Evolutionary conservation across 192 early-diverging fungal genomes (phyloP).

Genomic region (Backusella circina): DNA sequence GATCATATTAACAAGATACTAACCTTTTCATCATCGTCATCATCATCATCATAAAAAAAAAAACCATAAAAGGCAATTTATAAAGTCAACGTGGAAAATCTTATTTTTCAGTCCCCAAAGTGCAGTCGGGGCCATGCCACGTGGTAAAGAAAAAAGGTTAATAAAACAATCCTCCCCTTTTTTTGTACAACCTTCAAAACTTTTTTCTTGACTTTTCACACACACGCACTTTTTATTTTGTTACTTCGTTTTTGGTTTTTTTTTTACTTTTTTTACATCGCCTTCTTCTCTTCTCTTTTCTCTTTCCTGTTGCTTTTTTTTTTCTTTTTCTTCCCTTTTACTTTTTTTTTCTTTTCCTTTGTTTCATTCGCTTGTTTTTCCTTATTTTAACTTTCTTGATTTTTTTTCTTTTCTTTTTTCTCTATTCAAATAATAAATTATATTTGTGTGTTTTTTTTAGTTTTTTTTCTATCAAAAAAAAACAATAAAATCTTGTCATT

Average conservation of each 20-base stretch:
- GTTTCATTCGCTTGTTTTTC: not conserved
- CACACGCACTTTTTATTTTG: not conserved
- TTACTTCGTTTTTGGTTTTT: constrained; percentile 5
- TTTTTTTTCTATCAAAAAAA: not conserved
- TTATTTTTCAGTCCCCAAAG: not conserved
- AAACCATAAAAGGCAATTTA: not conserved
- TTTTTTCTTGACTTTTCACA: not conserved
- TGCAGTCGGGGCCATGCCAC: constrained; percentile 3
- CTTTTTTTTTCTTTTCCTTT: not conserved
- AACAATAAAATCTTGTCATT: not conserved
- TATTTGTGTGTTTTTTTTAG: not conserved
- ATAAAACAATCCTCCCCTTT: not conserved
- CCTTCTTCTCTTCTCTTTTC: not conserved
- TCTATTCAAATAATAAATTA: not conserved
- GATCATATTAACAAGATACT: too few species aligned
- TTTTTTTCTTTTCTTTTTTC: not conserved
- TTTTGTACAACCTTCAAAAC: not conserved
- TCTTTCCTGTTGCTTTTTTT: constrained; percentile 7
- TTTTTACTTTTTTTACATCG: constrained; percentile 10
- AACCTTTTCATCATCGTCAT: not conserved
- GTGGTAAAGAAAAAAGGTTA: not conserved
- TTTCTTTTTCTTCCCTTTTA: not conserved
- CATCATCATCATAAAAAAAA: too few species aligned
- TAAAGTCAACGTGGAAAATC: constrained; percentile 1
- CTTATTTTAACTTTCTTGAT: too few species aligned